Conservation (phyloP, 2,329 filamentous ascomycete genomes). For the Aschersonia sp. region DNA sequence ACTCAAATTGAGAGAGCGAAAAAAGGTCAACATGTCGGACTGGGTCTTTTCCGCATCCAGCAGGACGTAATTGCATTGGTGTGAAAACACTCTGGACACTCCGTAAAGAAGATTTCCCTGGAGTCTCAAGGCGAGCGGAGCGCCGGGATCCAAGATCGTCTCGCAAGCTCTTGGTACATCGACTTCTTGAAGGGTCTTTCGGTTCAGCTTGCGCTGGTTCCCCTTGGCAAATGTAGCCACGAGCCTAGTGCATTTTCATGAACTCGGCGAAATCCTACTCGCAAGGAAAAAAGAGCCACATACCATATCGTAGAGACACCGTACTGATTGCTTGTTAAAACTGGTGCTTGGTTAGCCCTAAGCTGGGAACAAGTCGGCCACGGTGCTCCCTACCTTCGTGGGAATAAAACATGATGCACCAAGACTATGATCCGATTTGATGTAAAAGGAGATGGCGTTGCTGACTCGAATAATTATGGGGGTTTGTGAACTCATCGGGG, state of each 20-base stretch:
- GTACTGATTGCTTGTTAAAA: conserved; percentile 75
- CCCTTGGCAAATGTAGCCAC: conserved; percentile 78
- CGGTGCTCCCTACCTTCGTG: conserved; percentile 59
- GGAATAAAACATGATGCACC: conserved; percentile 70
- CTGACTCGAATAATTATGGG: too few species aligned
- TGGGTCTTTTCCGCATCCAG: conserved; percentile 64
- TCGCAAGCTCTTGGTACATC: conserved; percentile 75
- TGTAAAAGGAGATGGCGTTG: too few species aligned
- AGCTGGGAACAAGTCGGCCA: conserved; percentile 4
- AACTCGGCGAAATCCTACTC: too few species aligned
- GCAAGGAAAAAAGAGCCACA: conserved; percentile 10
- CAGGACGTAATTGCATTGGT: conserved; percentile 79
- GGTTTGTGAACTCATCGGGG: too few species aligned
- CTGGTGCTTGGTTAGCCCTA: conserved; percentile 20
- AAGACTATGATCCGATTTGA: too few species aligned
- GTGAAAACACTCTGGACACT: conserved; percentile 68
- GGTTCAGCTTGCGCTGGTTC: conserved; percentile 56
- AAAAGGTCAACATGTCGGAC: conserved; percentile 54
- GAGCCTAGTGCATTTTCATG: conserved; percentile 42
- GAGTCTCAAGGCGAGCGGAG: conserved; percentile 77
- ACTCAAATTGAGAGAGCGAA: conserved; percentile 36
- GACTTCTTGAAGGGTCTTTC: conserved; percentile 79
- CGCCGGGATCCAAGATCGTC: conserved; percentile 69
- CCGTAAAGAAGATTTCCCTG: conserved; percentile 83
- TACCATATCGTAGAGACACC: conserved; percentile 93